Evolutionary conservation across 139 green algal genomes (phyloP).

Genomic region (Auxenochlorella pyrenoidosa): DNA sequence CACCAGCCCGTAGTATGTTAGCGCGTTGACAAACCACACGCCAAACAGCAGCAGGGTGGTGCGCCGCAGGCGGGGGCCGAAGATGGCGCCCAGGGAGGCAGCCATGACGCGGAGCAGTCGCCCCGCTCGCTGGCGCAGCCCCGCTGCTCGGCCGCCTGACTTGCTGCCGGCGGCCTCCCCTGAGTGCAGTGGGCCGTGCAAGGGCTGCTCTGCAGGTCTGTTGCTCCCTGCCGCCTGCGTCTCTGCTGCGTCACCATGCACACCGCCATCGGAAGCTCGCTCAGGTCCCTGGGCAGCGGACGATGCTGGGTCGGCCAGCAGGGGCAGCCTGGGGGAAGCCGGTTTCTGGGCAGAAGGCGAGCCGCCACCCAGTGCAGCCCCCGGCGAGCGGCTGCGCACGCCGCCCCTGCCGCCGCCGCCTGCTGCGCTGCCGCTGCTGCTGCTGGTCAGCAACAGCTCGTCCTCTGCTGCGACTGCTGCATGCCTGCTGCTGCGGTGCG

Average conservation of each 20-base stretch:
- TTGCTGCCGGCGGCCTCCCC: background rate
- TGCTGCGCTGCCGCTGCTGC: background rate
- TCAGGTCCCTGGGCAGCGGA: background rate
- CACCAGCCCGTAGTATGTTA: conserved; percentile 86
- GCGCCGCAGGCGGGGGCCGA: conserved; percentile 35
- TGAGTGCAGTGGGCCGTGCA: background rate
- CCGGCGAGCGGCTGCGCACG: background rate
- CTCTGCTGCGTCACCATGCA: background rate
- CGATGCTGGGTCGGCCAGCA: background rate
- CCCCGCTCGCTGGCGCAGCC: background rate
- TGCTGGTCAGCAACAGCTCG: background rate
- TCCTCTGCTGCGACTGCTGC: background rate
- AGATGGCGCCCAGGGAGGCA: conserved; percentile 21
- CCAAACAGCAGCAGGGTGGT: conserved; percentile 73
- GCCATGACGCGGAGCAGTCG: background rate
- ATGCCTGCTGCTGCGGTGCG: background rate
- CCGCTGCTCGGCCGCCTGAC: background rate
- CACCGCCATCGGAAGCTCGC: too few relatives aligned
- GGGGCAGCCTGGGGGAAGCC: background rate
- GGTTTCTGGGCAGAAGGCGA: background rate
- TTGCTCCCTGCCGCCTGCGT: background rate
- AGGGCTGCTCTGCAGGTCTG: background rate
- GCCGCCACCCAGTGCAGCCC: background rate
- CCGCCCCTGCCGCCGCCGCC: background rate
- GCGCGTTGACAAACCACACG: conserved; percentile 75